Conservation (phyloP, 305 asterid species). For the Plantago lanceolata region DNA sequence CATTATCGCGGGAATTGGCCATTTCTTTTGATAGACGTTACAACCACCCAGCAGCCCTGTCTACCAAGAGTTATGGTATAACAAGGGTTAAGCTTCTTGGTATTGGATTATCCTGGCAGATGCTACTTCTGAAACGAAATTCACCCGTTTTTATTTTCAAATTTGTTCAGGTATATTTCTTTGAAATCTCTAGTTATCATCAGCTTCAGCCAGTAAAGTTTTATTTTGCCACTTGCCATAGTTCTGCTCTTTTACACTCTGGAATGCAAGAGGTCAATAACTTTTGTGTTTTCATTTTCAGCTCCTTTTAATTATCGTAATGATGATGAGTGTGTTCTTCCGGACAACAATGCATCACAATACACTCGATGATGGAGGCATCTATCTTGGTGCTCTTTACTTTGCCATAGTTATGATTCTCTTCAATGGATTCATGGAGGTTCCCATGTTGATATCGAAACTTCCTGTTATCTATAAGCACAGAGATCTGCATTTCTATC, state of each 20-base stretch:
- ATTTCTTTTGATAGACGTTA: slow-evolving; percentile 42
- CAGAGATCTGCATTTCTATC: slow-evolving; percentile 62
- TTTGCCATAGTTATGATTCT: slow-evolving; percentile 75
- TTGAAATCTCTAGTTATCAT: slow-evolving; percentile 11
- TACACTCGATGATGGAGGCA: slow-evolving; percentile 67
- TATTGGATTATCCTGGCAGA: slow-evolving; percentile 62
- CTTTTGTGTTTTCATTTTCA: slow-evolving; percentile 30
- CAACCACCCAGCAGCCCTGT: slow-evolving; percentile 57
- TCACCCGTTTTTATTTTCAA: slow-evolving; percentile 58
- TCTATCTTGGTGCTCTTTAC: slow-evolving; percentile 73
- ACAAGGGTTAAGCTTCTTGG: slow-evolving; percentile 43
- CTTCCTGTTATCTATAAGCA: slow-evolving; percentile 81
- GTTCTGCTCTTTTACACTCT: slow-evolving; percentile 8
- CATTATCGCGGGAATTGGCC: slow-evolving; percentile 44
- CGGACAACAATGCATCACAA: slow-evolving; percentile 70
- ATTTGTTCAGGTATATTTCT: slow-evolving; percentile 46
- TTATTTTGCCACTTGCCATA: neutral
- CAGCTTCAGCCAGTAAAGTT: slow-evolving; percentile 16
- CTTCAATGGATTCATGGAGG: slow-evolving; percentile 79
- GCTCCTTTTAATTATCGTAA: slow-evolving; percentile 56
- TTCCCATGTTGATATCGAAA: slow-evolving; percentile 69
- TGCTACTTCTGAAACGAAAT: slow-evolving; percentile 59
- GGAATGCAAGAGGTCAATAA: slow-evolving; percentile 21
- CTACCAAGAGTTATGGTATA: slow-evolving; percentile 46
- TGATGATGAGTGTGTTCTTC: slow-evolving; percentile 71